Evolutionary conservation across 2,329 filamentous ascomycete genomes (phyloP).

Genomic region (Aspergillus sp.): DNA sequence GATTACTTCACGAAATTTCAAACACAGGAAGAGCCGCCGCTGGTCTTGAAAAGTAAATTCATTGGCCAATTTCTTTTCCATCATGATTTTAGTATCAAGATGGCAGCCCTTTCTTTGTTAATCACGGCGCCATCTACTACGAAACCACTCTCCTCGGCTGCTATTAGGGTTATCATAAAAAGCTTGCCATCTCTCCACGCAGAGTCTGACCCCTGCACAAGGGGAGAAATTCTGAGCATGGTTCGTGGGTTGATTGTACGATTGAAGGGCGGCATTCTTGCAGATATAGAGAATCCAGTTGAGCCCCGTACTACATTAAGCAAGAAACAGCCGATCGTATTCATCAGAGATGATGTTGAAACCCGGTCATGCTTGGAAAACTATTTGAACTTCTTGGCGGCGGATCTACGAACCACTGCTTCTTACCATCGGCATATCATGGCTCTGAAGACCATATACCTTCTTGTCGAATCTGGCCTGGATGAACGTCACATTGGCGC

Average conservation of each 20-base stretch:
- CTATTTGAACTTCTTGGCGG: conserved; percentile 70
- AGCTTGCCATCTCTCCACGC: conserved; percentile 73
- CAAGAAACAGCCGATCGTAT: conserved; percentile 23
- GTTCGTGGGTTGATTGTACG: conserved; percentile 76
- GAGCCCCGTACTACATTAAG: conserved; percentile 11
- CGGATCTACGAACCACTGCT: conserved; percentile 74
- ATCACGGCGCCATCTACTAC: conserved; percentile 74
- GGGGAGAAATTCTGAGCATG: conserved; percentile 75
- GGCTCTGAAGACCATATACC: conserved; percentile 67
- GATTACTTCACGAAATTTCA: conserved; percentile 27
- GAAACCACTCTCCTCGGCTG: conserved; percentile 64
- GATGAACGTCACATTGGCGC: conserved; percentile 48
- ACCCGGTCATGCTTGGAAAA: conserved; percentile 63
- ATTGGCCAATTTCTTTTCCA: conserved; percentile 41
- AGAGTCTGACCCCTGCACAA: conserved; percentile 81
- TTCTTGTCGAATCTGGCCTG: conserved; percentile 69
- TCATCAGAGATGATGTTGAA: conserved; percentile 53
- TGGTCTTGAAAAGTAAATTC: conserved; percentile 36
- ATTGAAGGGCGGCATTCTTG: conserved; percentile 63
- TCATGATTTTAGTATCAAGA: conserved; percentile 65
- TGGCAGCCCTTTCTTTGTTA: conserved; percentile 78
- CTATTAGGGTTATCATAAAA: conserved; percentile 62
- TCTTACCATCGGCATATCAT: conserved; percentile 90
- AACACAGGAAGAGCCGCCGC: conserved; percentile 13
- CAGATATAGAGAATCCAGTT: conserved; percentile 28